Base-by-base conservation (phyloP, 2,329 filamentous ascomycete genomes). In the Fusarium austroafricanum region DNA sequence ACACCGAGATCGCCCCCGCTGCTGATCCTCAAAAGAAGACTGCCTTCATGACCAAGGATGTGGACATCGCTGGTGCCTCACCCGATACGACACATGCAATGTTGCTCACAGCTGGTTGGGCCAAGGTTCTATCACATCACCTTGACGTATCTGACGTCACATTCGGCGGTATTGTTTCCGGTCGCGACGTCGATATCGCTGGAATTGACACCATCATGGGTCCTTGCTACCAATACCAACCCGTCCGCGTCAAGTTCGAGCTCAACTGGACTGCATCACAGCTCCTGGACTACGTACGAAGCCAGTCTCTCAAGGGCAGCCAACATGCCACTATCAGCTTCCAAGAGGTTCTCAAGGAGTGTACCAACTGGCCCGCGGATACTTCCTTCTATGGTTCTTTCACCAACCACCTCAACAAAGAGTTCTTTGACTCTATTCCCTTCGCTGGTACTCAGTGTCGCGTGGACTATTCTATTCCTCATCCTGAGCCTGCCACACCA, bases 211-310 rank as follows among this genome's bases (percentile, higher is more conserved):
- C 55, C 29, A 64, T 74, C 38, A 73, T 75, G 71, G 74, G 73
- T 0, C 73, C 73, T 2, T 75, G 73, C 57, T 75, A 75, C 37
- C 73, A 75, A 23, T 75, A 75, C 61, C 74, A 73, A 46, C 73
- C 73, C 2, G 62, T 75, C 10, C 66, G 73, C n/a, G 72, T 75
- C 55, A 65, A 53, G 42, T 71, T 75, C 8, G 59, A 68, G 37
- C 28, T 61, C 18, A 37, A 45, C 21, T 75, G 71, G 73, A 75
- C 71, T 17, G 65, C 39, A 10, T 49, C 43, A 3, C 58, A 73
- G 5, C 61, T 75, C 3, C 29, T 75, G 8, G 58, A 71, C 29
- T 57, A 67, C 3, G 71, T 75, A 1, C 71, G 71, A 23, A 55
- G 33, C 8, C 67, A 75, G 20, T 73, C 65, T 3, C 65, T 74